Percentiles rank a stretch among this genome's conserved stretches.
These are phyloP conservation scores for Sistotremastrum suecicum DNA, from an alignment of 768 basidiomycete genomes.

Conservation along the genomic window DNA sequence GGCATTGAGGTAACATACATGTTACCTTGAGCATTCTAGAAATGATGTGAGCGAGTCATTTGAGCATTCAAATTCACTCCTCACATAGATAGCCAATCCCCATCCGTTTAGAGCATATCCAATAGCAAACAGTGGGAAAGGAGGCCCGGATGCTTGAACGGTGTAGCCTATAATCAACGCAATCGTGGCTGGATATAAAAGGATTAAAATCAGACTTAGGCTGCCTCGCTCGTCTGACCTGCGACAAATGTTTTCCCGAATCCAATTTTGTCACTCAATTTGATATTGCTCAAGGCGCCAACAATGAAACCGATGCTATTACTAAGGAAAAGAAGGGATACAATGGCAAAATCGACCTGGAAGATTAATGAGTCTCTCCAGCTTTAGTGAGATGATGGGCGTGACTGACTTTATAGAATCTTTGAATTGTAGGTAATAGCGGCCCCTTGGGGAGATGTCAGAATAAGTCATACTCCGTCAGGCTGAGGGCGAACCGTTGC, in stretches of 20 bases:
- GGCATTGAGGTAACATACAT: constrained; percentile 28
- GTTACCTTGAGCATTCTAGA: constrained; percentile 34
- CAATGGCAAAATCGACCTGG: constrained; percentile 29
- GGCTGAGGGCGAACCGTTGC: constrained; percentile 30
- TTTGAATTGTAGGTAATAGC: constrained; percentile 59
- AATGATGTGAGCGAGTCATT: background rate
- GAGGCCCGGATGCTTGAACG: constrained; percentile 26
- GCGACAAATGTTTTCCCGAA: no score
- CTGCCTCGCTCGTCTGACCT: no score
- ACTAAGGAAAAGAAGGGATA: constrained; percentile 46
- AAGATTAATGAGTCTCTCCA: background rate
- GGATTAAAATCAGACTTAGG: background rate
- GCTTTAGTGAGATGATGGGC: background rate
- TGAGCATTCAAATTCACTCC: background rate
- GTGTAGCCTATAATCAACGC: constrained; percentile 18
- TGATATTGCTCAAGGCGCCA: no score
- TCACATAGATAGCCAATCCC: constrained; percentile 32
- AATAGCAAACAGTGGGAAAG: constrained; percentile 31
- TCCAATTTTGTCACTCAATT: no score
- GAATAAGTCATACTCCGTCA: no score
- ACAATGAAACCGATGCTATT: no score
- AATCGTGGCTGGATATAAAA: constrained; percentile 3
- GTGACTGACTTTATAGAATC: constrained; percentile 27
- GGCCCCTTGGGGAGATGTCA: constrained; percentile 25
- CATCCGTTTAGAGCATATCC: constrained; percentile 30